These are phyloP conservation scores for Alternaria gansuensis DNA, from an alignment of 2,329 filamentous ascomycete species.

Conservation along the genomic window DNA sequence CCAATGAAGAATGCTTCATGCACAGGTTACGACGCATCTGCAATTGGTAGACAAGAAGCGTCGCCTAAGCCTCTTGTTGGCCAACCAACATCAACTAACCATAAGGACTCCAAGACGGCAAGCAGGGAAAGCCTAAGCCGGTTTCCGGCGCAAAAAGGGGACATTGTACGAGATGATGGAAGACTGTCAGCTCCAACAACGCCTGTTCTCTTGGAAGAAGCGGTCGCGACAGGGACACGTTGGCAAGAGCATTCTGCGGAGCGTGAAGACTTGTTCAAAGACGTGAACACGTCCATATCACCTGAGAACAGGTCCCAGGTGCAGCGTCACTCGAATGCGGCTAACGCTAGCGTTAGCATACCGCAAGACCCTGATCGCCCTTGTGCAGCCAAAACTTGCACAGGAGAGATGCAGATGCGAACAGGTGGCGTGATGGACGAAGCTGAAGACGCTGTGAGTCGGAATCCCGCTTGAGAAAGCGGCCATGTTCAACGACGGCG, in stretches of 20 bases:
- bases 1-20: neutral
- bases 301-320: neutral
- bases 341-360: neutral
- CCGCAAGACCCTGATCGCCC: slow-evolving; percentile 8
- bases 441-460: neutral
- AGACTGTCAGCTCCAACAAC: neutral
- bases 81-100: neutral
- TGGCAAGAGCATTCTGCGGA: neutral
- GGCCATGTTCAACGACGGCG: too few relatives aligned
- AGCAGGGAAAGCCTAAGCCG: neutral
- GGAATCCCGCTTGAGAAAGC: neutral
- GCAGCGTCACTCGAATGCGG: slow-evolving; percentile 5
- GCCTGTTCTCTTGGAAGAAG: neutral
- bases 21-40: neutral
- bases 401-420: slow-evolving; percentile 1
- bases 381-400: neutral
- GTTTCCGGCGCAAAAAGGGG: neutral
- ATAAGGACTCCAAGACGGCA: neutral
- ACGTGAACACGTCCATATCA: neutral
- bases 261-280: neutral
- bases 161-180: neutral
- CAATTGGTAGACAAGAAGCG: neutral
- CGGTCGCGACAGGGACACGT: neutral
- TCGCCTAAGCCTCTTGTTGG: neutral
- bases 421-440: slow-evolving; percentile 3